Percentiles rank a stretch among this genome's conserved stretches.
These are phyloP conservation scores for Primulina eburnea DNA, from an alignment of 257 asterid species.

Conservation along the genomic window DNA sequence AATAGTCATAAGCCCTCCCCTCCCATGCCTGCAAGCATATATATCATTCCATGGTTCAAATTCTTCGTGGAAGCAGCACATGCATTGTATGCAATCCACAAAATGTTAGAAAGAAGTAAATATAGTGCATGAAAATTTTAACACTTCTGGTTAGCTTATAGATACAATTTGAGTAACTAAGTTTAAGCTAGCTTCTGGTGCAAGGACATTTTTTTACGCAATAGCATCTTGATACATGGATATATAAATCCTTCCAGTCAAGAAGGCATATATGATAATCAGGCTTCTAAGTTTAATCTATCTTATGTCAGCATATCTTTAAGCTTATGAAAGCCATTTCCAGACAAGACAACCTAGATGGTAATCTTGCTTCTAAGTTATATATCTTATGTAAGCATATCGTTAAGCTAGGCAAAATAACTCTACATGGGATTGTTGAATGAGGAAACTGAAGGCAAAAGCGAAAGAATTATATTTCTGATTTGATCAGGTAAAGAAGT, in stretches of 20 bases:
- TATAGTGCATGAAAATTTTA: neutral
- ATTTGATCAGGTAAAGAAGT: conserved; percentile 1
- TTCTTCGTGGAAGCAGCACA: conserved; percentile 13
- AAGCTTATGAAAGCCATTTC: conserved; percentile 17
- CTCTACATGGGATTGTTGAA: neutral
- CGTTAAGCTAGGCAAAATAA: conserved; percentile 4
- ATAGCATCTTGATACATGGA: neutral
- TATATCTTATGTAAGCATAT: neutral
- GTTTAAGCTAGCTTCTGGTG: conserved; percentile 13
- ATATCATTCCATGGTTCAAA: conserved; percentile 6
- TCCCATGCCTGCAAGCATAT: conserved; percentile 77
- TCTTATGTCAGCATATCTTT: neutral
- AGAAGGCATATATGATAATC: neutral
- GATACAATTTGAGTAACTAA: conserved; percentile 7
- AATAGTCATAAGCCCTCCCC: conserved; percentile 94
- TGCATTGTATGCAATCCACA: neutral
- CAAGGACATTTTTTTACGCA: neutral
- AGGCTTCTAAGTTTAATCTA: conserved; percentile 1
- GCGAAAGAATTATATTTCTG: neutral
- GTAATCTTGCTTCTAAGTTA: neutral
- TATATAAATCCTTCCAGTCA: conserved; percentile 14
- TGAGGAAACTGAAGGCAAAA: neutral
- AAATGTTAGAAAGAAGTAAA: conserved; percentile 10
- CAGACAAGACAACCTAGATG: neutral
- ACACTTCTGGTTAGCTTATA: conserved; percentile 14